phyloP scores from a whole-genome alignment of 306 rosid species.

The Rosa rugosa region DNA sequence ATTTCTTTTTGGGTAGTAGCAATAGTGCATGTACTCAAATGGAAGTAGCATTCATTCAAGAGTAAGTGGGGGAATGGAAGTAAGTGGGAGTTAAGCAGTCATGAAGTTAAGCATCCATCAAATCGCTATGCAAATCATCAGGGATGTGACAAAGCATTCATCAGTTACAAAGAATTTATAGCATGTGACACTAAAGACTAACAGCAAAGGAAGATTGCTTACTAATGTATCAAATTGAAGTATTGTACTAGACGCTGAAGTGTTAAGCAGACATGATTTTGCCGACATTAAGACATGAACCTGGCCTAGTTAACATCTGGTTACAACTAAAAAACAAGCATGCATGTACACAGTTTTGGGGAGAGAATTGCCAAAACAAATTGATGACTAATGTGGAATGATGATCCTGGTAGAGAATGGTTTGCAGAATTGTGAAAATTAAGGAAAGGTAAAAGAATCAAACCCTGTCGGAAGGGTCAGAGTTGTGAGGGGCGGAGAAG shows the following conservation, averaged over 20 bases:
- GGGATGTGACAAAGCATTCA: neutral
- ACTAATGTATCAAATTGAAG: too few species aligned
- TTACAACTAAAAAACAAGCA: too few species aligned
- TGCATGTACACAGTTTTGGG: too few species aligned
- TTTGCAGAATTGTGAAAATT: neutral
- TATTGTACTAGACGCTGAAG: too few species aligned
- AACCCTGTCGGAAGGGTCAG: slow-evolving; percentile 71
- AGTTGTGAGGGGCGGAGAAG: slow-evolving; percentile 49
- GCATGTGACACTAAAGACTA: too few species aligned
- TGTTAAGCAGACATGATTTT: too few species aligned
- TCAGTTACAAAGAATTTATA: neutral
- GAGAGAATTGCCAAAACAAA: too few species aligned
- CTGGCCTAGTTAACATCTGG: too few species aligned
- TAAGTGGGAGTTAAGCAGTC: too few species aligned
- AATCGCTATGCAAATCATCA: neutral
- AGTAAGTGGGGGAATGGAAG: neutral
- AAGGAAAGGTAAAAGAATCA: neutral
- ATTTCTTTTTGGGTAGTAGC: neutral
- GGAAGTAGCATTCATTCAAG: neutral
- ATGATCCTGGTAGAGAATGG: neutral
- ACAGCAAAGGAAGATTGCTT: too few species aligned
- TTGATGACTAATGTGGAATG: too few species aligned
- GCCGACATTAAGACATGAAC: too few species aligned
- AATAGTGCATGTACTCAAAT: neutral
- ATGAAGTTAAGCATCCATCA: neutral